phyloP scores from a whole-genome alignment of 176 grass and related monocot genomes.

The Hyparrhenia diplandra region DNA sequence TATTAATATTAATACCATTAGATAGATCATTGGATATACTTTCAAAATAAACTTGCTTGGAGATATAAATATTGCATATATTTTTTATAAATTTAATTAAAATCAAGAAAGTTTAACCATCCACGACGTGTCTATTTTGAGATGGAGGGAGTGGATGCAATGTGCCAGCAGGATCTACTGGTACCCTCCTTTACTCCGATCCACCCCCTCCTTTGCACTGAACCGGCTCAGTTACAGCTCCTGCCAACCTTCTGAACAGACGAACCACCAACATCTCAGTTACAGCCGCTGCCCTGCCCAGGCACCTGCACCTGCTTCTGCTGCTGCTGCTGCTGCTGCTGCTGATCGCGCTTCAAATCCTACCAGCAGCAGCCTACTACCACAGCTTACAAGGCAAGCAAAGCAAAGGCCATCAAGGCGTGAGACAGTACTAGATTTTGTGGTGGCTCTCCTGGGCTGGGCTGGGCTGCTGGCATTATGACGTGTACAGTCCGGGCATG shows the following conservation, averaged over 20 bases:
- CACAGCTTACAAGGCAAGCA: constrained; percentile 22
- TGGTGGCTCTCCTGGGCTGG: constrained; percentile 37
- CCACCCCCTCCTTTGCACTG: neutral
- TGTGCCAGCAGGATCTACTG: neutral
- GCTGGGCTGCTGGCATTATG: constrained; percentile 35
- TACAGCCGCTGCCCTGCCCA: neutral
- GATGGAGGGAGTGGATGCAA: too few species aligned
- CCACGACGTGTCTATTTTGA: too few species aligned
- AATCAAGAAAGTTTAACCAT: too few species aligned
- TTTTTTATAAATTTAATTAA: too few species aligned
- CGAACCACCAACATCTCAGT: constrained; percentile 18
- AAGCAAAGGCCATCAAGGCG: constrained; percentile 4
- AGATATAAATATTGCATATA: neutral
- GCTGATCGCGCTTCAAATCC: constrained; percentile 28
- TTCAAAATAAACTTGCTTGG: too few species aligned
- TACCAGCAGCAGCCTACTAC: neutral
- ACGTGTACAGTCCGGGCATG: constrained; percentile 50
- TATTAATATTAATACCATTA: too few species aligned
- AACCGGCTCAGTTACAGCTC: neutral
- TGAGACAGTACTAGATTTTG: constrained; percentile 35
- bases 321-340: neutral
- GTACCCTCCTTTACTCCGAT: neutral
- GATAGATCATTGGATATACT: too few species aligned
- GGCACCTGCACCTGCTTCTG: neutral
- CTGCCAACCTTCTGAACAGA: constrained; percentile 10